Evolutionary conservation across 257 asterid genomes (phyloP).

Genomic region (Nicotiana attenuata): DNA sequence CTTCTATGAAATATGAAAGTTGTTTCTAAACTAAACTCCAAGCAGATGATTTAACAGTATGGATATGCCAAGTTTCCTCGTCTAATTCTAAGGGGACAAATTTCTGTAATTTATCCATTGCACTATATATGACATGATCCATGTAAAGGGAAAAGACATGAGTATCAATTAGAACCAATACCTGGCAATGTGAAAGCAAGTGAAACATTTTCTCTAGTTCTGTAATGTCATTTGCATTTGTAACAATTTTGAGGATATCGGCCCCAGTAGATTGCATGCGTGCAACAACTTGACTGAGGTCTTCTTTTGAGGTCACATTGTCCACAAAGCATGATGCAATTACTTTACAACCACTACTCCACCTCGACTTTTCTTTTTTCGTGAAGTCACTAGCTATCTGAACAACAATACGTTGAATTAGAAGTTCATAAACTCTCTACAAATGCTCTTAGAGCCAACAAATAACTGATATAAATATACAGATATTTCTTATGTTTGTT

Average conservation of each 20-base stretch:
- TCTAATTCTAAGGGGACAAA: background rate
- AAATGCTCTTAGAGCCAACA: background rate
- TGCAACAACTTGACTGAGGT: slow-evolving; percentile 32
- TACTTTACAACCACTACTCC: slow-evolving; percentile 31
- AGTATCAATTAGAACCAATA: background rate
- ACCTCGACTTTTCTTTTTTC: slow-evolving; percentile 26
- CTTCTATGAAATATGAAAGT: background rate
- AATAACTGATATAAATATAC: background rate
- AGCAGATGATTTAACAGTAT: background rate
- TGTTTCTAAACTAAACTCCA: background rate
- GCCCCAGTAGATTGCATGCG: slow-evolving; percentile 46
- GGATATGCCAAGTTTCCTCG: background rate
- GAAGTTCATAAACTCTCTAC: background rate
- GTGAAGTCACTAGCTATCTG: slow-evolving; percentile 43
- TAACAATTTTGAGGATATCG: slow-evolving; percentile 48
- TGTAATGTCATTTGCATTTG: slow-evolving; percentile 41
- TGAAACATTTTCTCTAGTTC: slow-evolving; percentile 33
- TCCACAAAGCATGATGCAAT: slow-evolving; percentile 47
- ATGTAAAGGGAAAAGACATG: background rate
- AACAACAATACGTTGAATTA: background rate
- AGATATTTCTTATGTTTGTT: background rate
- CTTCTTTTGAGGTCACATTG: slow-evolving; percentile 27
- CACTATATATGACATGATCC: background rate
- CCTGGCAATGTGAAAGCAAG: slow-evolving; percentile 54
- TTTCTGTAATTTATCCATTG: background rate